phyloP scores from a whole-genome alignment of 768 basidiomycete species.

The Albatrellus ellisii region DNA sequence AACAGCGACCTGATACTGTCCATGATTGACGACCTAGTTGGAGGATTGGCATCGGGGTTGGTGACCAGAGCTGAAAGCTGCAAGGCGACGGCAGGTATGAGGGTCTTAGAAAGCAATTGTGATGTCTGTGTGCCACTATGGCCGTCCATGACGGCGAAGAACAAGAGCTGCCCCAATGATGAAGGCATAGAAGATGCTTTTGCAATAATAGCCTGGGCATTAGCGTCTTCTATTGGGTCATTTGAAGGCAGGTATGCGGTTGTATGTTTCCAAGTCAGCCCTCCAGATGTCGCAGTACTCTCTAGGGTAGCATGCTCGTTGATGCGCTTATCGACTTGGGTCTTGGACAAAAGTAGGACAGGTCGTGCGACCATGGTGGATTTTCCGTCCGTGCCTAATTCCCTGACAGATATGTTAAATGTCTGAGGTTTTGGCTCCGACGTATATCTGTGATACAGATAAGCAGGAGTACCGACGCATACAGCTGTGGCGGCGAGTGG shows the following conservation, averaged over 20 bases:
- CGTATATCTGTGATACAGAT: constrained; percentile 38
- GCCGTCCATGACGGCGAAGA: constrained; percentile 87
- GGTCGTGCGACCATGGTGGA: constrained; percentile 36
- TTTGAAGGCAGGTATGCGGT: constrained; percentile 79
- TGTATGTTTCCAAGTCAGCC: constrained; percentile 59
- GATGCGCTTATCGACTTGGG: constrained; percentile 43
- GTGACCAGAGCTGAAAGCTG: constrained; percentile 49
- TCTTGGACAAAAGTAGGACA: constrained; percentile 42
- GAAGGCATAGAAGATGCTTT: constrained; percentile 47
- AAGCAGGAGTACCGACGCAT: constrained; percentile 43
- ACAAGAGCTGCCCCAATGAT: constrained; percentile 58
- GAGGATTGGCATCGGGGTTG: constrained; percentile 19
- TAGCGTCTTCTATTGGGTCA: constrained; percentile 84
- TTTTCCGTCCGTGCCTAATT: constrained; percentile 46
- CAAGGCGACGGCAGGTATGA: constrained; percentile 74
- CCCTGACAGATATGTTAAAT: constrained; percentile 46
- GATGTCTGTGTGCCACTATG: constrained; percentile 82
- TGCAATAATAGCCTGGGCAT: constrained; percentile 53
- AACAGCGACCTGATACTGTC: constrained; percentile 27
- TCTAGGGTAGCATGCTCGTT: constrained; percentile 36
- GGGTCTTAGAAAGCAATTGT: constrained; percentile 63
- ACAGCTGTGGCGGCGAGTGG: constrained; percentile 44
- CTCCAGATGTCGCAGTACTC: constrained; percentile 34
- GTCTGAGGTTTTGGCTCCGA: constrained; percentile 23
- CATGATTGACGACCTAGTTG: constrained; percentile 19